Conservation (phyloP, 495 filamentous ascomycete species). For the Xylaria acuta region DNA sequence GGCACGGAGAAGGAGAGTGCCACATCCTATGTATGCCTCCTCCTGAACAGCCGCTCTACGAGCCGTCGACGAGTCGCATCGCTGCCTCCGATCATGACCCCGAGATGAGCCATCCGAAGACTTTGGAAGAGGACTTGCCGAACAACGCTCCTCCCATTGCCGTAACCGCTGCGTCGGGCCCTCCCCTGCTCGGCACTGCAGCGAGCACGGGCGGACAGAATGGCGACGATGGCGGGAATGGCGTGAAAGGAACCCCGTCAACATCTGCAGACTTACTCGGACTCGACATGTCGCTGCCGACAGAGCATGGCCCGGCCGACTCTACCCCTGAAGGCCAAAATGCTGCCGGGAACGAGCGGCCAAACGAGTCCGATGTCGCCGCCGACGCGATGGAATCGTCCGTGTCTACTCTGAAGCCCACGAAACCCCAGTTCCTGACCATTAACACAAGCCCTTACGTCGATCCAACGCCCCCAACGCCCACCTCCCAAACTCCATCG, state of each 20-base stretch:
- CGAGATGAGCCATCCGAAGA: constrained; percentile 41
- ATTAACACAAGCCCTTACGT: constrained; percentile 59
- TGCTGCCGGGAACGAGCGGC: constrained; percentile 5
- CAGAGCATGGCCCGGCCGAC: neutral
- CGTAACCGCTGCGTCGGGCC: constrained; percentile 23
- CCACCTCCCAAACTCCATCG: constrained; percentile 57
- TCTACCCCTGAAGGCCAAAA: neutral
- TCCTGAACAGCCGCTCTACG: constrained; percentile 35
- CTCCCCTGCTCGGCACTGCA: constrained; percentile 20
- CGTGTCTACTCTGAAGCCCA: constrained; percentile 56
- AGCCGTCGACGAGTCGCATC: constrained; percentile 33
- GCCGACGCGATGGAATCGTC: constrained; percentile 59
- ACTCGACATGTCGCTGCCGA: neutral
- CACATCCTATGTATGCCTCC: constrained; percentile 38
- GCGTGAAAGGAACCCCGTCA: neutral
- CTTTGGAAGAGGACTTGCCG: constrained; percentile 19
- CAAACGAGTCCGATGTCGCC: constrained; percentile 20
- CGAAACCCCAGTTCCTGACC: constrained; percentile 51
- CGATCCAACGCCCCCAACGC: constrained; percentile 68
- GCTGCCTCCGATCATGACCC: constrained; percentile 38
- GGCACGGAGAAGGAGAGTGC: neutral
- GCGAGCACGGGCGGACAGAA: neutral
- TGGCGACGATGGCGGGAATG: constrained; percentile 27
- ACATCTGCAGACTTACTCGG: neutral
- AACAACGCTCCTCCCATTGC: constrained; percentile 32